Evolutionary conservation across 305 asterid species (phyloP).

Genomic region (Galium porrigens): DNA sequence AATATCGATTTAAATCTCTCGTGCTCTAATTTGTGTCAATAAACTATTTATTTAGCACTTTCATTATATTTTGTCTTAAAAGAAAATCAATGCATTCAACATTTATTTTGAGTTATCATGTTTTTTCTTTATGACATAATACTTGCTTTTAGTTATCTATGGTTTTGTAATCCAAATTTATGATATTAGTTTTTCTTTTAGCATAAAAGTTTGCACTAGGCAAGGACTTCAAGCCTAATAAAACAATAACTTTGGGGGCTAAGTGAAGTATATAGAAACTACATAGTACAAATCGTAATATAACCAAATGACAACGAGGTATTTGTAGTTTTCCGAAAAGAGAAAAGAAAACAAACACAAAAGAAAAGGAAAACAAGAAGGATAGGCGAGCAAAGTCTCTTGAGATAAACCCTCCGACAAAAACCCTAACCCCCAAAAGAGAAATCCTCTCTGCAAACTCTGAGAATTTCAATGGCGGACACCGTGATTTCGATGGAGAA

Average conservation of each 20-base stretch:
- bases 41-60: too few relatives aligned
- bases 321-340: background rate
- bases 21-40: too few relatives aligned
- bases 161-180: too few relatives aligned
- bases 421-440: slow-evolving; percentile 8
- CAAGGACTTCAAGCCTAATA: too few relatives aligned
- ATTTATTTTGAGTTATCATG: too few relatives aligned
- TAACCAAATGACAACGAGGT: background rate
- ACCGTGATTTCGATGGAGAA: slow-evolving; percentile 38
- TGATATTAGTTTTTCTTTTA: too few relatives aligned
- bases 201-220: too few relatives aligned
- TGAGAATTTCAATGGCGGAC: slow-evolving; percentile 35
- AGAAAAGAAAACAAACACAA: background rate
- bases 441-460: background rate
- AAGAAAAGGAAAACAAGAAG: background rate
- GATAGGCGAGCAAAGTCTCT: background rate
- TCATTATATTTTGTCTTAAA: too few relatives aligned
- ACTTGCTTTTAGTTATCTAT: too few relatives aligned
- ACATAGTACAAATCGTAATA: background rate
- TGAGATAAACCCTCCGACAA: background rate
- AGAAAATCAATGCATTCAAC: too few relatives aligned
- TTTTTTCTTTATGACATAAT: too few relatives aligned
- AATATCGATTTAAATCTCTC: too few relatives aligned
- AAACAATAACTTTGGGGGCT: background rate
- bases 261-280: background rate